A percentile compares a stretch with the other conserved stretches of the same genome.
phyloP scores from a whole-genome alignment of 2,329 filamentous ascomycete genomes.

The Conoideocrella luteorostrata region DNA sequence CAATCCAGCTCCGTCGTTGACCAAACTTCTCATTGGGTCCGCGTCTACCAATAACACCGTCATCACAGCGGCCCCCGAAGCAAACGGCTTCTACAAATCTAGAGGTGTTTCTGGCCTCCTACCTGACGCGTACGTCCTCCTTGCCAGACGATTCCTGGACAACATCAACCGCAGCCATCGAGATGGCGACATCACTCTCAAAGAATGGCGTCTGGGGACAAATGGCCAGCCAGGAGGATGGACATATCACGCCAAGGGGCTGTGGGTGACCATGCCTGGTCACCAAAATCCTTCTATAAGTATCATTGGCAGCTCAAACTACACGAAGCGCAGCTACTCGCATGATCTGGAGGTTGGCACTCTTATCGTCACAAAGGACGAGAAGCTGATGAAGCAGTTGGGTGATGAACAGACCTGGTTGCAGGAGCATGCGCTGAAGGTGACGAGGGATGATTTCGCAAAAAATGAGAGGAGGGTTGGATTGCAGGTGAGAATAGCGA shows the following conservation, averaged over 20 bases:
- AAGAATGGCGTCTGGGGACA: slow-evolving; percentile 81
- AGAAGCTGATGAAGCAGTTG: slow-evolving; percentile 63
- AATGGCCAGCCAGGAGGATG: slow-evolving; percentile 78
- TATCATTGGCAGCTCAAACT: slow-evolving; percentile 87
- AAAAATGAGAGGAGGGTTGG: slow-evolving; percentile 77
- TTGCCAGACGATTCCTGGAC: slow-evolving; percentile 74
- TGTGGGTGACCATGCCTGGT: slow-evolving; percentile 75
- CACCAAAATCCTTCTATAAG: slow-evolving; percentile 66
- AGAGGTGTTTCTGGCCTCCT: slow-evolving; percentile 84
- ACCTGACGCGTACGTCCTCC: slow-evolving; percentile 84
- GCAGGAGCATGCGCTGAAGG: slow-evolving; percentile 61
- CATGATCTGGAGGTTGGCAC: slow-evolving; percentile 88
- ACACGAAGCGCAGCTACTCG: slow-evolving; percentile 88
- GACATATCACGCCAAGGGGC: slow-evolving; percentile 96
- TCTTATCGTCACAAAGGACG: slow-evolving; percentile 74
- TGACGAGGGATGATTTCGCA: slow-evolving; percentile 73
- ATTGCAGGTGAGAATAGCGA: slow-evolving; percentile 76
- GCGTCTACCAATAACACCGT: slow-evolving; percentile 68
- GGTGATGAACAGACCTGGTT: slow-evolving; percentile 75
- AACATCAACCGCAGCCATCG: slow-evolving; percentile 40
- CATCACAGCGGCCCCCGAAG: slow-evolving; percentile 85
- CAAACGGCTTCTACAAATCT: slow-evolving; percentile 91
- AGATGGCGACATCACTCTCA: slow-evolving; percentile 59
- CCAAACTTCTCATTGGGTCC: slow-evolving; percentile 69
- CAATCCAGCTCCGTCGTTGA: slow-evolving; percentile 85